Conservation (phyloP, 331 rosid genomes). For the Telfairia occidentalis region DNA sequence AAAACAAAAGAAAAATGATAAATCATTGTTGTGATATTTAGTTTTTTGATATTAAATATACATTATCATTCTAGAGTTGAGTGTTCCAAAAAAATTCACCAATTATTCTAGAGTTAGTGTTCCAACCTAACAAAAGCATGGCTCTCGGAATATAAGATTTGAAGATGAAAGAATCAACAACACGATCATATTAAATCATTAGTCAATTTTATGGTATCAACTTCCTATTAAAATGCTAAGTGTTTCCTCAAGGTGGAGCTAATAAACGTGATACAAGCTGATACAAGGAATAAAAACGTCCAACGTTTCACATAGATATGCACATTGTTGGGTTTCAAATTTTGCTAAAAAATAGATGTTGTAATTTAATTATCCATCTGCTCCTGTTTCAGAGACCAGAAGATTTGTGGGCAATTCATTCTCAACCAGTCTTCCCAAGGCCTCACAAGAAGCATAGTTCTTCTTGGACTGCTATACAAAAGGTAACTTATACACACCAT, state of each 20-base stretch:
- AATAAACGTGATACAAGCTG: not conserved
- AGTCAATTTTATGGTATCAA: not conserved
- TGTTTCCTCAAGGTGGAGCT: not conserved
- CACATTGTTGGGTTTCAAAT: not conserved
- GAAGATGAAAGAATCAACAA: not conserved
- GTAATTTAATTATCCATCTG: not conserved
- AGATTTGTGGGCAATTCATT: constrained; percentile 93
- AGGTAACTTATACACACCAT: constrained; percentile 25
- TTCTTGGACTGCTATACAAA: constrained; percentile 78
- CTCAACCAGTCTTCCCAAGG: constrained; percentile 67
- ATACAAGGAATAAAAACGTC: not conserved
- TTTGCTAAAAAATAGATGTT: not conserved
- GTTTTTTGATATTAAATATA: not conserved
- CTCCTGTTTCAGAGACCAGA: constrained; percentile 59
- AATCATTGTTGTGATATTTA: not conserved
- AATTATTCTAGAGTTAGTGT: not conserved
- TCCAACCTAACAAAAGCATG: not conserved
- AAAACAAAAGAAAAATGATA: not conserved
- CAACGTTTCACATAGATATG: not conserved
- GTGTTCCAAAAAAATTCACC: not conserved
- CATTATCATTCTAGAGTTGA: not conserved
- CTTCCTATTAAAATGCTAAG: not conserved
- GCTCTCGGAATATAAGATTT: not conserved
- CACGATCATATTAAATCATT: not conserved
- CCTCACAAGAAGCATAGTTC: constrained; percentile 76